Evolutionary conservation across 1,284 basidiomycete species (phyloP).

Genomic region (Heterobasidion occidentale): DNA sequence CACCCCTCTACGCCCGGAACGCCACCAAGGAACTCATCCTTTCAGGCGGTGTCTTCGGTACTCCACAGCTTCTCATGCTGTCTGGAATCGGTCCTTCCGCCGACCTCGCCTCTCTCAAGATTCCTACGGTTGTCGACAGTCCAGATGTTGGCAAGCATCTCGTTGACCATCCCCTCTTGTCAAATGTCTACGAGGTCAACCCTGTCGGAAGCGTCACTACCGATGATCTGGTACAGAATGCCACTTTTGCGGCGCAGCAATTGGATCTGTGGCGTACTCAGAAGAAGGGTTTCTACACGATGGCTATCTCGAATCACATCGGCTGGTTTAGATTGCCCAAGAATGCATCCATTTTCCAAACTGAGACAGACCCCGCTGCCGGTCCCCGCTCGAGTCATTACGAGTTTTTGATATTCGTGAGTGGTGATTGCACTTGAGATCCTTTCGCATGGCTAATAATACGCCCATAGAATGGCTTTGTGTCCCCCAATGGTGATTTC

Average conservation of each 20-base stretch:
- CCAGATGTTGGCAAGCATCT: constrained; percentile 38
- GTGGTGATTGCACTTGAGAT: neutral
- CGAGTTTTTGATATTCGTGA: constrained; percentile 10
- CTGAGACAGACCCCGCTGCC: constrained; percentile 11
- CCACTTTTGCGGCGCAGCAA: constrained; percentile 12
- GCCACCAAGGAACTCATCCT: constrained; percentile 10
- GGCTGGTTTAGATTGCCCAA: constrained; percentile 11
- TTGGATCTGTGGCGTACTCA: constrained; percentile 17
- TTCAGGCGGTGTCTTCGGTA: constrained; percentile 8
- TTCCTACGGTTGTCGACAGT: constrained; percentile 19
- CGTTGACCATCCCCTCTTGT: constrained; percentile 24
- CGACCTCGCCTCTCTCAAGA: constrained; percentile 20
- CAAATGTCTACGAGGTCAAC: constrained; percentile 21
- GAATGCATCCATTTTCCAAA: constrained; percentile 8
- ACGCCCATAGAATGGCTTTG: neutral
- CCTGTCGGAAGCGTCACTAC: constrained; percentile 14
- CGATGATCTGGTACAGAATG: constrained; percentile 13
- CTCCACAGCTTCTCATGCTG: constrained; percentile 11
- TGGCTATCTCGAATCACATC: constrained; percentile 13
- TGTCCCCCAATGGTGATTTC: neutral
- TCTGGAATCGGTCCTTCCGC: constrained; percentile 32
- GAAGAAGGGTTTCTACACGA: constrained; percentile 6
- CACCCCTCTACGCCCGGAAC: neutral
- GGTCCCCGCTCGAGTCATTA: constrained; percentile 9
- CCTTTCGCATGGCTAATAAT: neutral